Evolutionary conservation across 208 protist species (phyloP), one percentile per base, ranked within the genome.

Genomic region (Sergeia podlipaevii): DNA sequence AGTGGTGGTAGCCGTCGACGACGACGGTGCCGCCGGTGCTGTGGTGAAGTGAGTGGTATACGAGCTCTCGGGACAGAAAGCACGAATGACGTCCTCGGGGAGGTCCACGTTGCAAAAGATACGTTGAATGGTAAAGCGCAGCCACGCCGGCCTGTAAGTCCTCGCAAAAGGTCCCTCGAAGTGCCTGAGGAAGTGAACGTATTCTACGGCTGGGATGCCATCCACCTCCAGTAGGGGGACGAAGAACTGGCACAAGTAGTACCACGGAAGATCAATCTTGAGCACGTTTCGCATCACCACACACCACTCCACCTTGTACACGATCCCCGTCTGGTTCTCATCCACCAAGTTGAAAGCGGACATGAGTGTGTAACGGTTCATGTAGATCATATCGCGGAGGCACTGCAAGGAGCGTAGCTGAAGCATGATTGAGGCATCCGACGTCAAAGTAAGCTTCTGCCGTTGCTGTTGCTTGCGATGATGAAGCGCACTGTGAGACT

Each of bases 241-340:
- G 18, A 95, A 49, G 52, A 81, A 91, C 59, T 83, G 68, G 48
- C 76, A 81, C 17, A 95, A 65, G 65, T 80, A 91, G 54, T 88
- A 91, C 88, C 88, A 95, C 21, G 88, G 85, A 27, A 95, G 56
- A 46, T 93, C 80, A 4, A 93, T 44, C 18, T 74, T 68, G 17
- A 91, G 52, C 26, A 91, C 74, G 28, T 74, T 70, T 8, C 74
- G 65, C 75, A 90, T 82, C 32, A 91, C 73, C 7, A 75, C 70
- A 48, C 71, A 75, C 85, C 88, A 95, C 65, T 93, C 84, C 4
- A 80, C 63, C 74, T 95, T 93, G 62, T 84, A 90, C 43, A 95
- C 70, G 24, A 74, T 73, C 27, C 88, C 88, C 29, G 56, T 77
- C 47, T 76, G 62, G 43, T 57, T 63, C 61, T 83, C 72, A 29